Evolutionary conservation across 2,329 filamentous ascomycete genomes (phyloP).

Genomic region (Graphiopsis chlorocephala): DNA sequence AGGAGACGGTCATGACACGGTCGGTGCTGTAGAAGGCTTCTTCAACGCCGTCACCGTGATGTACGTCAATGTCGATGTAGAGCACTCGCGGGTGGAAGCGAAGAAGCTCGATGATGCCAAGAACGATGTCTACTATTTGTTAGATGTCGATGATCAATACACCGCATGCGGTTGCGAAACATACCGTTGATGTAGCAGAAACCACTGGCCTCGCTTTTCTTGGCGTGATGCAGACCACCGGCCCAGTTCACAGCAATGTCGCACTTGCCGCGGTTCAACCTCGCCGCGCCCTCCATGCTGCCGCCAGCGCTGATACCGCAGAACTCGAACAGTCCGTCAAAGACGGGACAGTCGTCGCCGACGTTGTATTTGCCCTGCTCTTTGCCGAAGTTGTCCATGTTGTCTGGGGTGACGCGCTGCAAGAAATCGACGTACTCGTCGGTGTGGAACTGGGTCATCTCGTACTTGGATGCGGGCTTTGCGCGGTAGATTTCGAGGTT

Average conservation of each 20-base stretch:
- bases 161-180: constrained; percentile 3
- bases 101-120: constrained; percentile 63
- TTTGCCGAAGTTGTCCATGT: constrained; percentile 89
- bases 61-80: constrained; percentile 67
- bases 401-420: constrained; percentile 91
- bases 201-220: constrained; percentile 48
- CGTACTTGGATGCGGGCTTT: constrained; percentile 57
- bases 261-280: constrained; percentile 65
- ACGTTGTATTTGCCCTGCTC: constrained; percentile 81
- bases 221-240: constrained; percentile 48
- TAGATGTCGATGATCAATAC: constrained; percentile 6
- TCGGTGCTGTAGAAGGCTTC: constrained; percentile 71
- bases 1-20: constrained; percentile 69
- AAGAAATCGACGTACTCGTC: constrained; percentile 72
- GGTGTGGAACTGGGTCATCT: constrained; percentile 72
- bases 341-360: constrained; percentile 62
- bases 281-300: constrained; percentile 68
- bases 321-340: constrained; percentile 69
- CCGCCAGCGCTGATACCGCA: constrained; percentile 68
- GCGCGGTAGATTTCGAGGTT: constrained; percentile 66
- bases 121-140: constrained; percentile 56
- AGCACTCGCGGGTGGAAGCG: constrained; percentile 63
- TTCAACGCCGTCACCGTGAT: constrained; percentile 67
- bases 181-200: constrained; percentile 50
- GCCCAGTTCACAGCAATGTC: constrained; percentile 61